Base-by-base conservation (phyloP, 202 grass and related monocot species). In the Musa balbisiana region DNA sequence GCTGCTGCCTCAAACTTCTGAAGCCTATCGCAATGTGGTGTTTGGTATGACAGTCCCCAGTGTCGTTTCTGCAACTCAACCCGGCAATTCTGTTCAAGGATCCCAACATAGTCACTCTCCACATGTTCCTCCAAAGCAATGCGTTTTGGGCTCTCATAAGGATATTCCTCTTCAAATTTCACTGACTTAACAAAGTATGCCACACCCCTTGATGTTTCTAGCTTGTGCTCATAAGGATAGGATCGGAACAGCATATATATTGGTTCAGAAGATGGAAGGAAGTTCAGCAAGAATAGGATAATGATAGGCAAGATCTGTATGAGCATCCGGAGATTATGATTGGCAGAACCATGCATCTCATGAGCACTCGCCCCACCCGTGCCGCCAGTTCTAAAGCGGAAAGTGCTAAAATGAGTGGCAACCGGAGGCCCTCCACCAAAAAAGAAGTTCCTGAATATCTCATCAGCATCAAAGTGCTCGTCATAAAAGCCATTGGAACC, bases 391-490 rank as follows among this genome's bases (percentile, higher is more conserved):
- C 87, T 83, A 69, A 88, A 95, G 76, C 91, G 95, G 52, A 92
- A 99, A 2, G 89, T 88, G 22, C 90, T 84, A 71, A 82, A 92
- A n/a, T 87, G 90, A 81, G 87, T 92, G 58, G 87, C 85, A 3
- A 70, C 86, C 63, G 93, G 93, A 1, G 93, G 86, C 87, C 90
- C 90, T 59, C 84, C 84, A 12, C 91, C 91, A 82, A 83, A 99
- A 83, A 96, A 96, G 72, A 98, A 99, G 79, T 87, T 92, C 79
- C 95, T 92, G 77, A 99, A 99, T 80, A 99, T 95, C 80, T 99
- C 95, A 73, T 99, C 89, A 2, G 95, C 89, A 62, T 99, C 95
- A 55, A 99, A 83, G 24, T 99, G 87, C 51, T 77, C 43, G 26
- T 64, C 76, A 29, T 69, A 56, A 43, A 78, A 69, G 15, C 64